phyloP scores from a whole-genome alignment of 1,284 basidiomycete species.

The Cryptococcus depauperatus region DNA sequence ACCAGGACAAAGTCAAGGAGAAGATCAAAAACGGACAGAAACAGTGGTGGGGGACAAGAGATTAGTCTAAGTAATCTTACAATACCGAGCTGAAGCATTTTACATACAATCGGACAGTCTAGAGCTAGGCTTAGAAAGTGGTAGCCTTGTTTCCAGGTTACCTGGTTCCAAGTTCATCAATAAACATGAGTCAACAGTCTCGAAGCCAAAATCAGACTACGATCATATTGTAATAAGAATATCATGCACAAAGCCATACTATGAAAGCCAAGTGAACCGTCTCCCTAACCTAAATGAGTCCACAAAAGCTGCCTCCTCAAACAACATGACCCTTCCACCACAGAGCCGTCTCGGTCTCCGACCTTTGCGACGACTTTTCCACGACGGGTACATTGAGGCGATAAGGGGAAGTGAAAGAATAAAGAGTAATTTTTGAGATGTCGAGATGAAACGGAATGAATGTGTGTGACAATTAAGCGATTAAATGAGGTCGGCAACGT shows the following conservation, averaged over 20 bases:
- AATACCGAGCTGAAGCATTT: background rate
- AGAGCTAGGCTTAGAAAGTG: no score
- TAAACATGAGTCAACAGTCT: no score
- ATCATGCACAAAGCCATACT: background rate
- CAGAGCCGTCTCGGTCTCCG: constrained; percentile 33
- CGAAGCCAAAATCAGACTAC: no score
- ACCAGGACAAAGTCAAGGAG: background rate
- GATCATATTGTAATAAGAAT: no score
- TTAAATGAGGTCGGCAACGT: constrained; percentile 49
- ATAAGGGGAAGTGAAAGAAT: no score
- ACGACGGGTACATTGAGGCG: constrained; percentile 87
- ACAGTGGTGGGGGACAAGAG: background rate
- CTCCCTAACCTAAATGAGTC: constrained; percentile 33
- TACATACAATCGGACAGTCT: background rate
- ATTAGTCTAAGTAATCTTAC: constrained; percentile 1
- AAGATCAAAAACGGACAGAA: background rate
- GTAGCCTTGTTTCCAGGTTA: no score
- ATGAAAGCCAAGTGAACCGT: constrained; percentile 11
- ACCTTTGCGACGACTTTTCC: constrained; percentile 31
- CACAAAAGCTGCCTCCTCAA: constrained; percentile 27
- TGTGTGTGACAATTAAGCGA: no score
- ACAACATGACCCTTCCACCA: constrained; percentile 31
- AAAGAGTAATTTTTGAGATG: no score
- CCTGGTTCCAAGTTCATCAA: no score
- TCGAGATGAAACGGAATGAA: no score